phyloP scores from a whole-genome alignment of 2,329 filamentous ascomycete species.

The Geosmithia putterillii region DNA sequence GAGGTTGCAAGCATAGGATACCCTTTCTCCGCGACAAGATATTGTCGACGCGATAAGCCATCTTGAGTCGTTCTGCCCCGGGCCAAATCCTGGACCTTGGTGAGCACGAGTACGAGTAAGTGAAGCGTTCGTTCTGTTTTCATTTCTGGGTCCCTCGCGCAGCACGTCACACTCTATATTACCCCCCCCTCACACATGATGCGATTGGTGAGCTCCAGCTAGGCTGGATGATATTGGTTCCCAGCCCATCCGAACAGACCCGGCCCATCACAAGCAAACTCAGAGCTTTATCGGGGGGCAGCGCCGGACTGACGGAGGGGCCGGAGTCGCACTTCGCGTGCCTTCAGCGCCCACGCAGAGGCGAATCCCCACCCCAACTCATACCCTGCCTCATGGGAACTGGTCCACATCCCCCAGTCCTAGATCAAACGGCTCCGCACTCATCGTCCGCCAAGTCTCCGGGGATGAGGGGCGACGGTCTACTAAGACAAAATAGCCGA shows the following conservation, averaged over 20 bases:
- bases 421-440: not conserved
- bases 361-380: not conserved
- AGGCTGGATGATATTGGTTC: not conserved
- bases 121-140: not conserved
- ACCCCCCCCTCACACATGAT: not conserved
- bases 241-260: not conserved
- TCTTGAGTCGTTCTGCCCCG: not conserved
- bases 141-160: not conserved
- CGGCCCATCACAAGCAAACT: not conserved
- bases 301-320: not conserved
- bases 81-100: not conserved
- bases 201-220: not conserved
- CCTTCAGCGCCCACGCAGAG: not conserved
- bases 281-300: not conserved
- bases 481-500: not conserved
- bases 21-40: not conserved
- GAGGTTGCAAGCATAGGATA: not conserved
- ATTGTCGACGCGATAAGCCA: not conserved
- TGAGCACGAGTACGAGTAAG: not conserved
- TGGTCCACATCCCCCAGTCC: not conserved
- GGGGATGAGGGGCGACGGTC: not conserved
- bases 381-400: not conserved
- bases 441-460: not conserved
- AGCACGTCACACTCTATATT: too few species aligned
- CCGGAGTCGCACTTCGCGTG: not conserved